These are phyloP conservation scores for Trametes meyenii DNA, from an alignment of 768 basidiomycete species.

Conservation along the genomic window DNA sequence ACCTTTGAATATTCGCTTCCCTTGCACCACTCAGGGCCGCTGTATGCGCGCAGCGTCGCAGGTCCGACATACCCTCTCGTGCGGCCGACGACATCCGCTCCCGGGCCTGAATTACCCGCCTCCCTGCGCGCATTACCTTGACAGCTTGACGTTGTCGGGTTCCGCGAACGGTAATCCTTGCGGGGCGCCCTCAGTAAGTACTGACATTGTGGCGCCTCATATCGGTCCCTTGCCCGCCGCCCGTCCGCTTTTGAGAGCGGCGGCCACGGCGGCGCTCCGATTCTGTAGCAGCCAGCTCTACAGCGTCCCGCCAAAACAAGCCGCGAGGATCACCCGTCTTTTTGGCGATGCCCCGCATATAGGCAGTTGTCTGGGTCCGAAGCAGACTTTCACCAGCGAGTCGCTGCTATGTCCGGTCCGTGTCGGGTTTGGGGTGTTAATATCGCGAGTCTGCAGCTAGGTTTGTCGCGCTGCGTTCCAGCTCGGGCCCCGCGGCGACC, in stretches of 20 bases:
- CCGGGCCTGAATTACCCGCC: slow-evolving; percentile 6
- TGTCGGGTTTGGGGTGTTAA: background rate
- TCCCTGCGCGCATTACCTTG: slow-evolving; percentile 3
- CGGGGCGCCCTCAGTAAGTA: background rate
- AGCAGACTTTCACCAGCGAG: background rate
- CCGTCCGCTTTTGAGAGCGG: background rate
- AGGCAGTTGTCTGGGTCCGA: background rate
- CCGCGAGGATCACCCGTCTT: slow-evolving; percentile 2
- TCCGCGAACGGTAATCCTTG: slow-evolving; percentile 1
- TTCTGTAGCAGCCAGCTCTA: background rate
- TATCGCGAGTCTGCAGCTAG: background rate
- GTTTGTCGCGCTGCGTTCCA: background rate
- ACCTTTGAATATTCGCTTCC: background rate
- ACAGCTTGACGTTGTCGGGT: slow-evolving; percentile 11
- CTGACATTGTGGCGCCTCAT: background rate
- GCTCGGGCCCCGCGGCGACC: background rate
- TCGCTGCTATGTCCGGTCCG: slow-evolving; percentile 8
- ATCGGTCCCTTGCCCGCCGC: slow-evolving; percentile 12
- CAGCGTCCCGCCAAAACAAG: slow-evolving; percentile 3
- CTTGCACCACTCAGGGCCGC: background rate
- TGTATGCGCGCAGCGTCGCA: background rate
- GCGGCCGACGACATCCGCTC: background rate
- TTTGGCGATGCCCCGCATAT: background rate
- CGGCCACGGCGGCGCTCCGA: slow-evolving; percentile 7
- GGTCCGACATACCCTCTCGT: no score